Evolutionary conservation across 805 yeast genomes (phyloP).

Genomic region (Candida nanaspora): DNA sequence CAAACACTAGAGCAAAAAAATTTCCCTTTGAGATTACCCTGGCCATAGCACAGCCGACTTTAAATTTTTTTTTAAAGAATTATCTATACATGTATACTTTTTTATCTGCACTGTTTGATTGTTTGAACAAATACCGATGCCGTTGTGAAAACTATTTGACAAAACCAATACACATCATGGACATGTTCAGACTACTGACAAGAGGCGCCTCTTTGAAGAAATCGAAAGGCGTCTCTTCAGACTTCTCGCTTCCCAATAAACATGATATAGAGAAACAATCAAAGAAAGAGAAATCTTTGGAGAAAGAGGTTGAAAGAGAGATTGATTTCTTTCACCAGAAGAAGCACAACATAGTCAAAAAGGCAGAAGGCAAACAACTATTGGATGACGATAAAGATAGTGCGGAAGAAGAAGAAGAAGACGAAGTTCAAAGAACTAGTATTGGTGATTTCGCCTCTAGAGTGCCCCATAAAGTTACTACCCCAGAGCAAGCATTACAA

Average conservation of each 20-base stretch:
- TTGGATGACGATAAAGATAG: constrained; percentile 22
- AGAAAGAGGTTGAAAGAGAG: constrained; percentile 56
- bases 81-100: background rate
- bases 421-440: no score
- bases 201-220: constrained; percentile 80
- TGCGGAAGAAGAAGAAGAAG: constrained; percentile 27
- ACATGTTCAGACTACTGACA: constrained; percentile 75
- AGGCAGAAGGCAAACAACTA: constrained; percentile 19
- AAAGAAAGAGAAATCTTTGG: constrained; percentile 32
- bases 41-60: no score
- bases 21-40: background rate
- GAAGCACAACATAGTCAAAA: constrained; percentile 23
- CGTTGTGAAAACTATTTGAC: no score
- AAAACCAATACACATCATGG: no score
- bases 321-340: constrained; percentile 75
- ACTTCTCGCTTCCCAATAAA: constrained; percentile 28
- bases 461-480: constrained; percentile 31
- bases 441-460: no score
- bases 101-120: no score
- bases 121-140: no score
- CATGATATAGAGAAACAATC: constrained; percentile 13
- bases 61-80: no score
- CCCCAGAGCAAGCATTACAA: constrained; percentile 49
- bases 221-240: constrained; percentile 36
- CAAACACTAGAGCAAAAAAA: background rate